Evolutionary conservation across 345 rosid species (phyloP).

Genomic region (Geranium brycei): DNA sequence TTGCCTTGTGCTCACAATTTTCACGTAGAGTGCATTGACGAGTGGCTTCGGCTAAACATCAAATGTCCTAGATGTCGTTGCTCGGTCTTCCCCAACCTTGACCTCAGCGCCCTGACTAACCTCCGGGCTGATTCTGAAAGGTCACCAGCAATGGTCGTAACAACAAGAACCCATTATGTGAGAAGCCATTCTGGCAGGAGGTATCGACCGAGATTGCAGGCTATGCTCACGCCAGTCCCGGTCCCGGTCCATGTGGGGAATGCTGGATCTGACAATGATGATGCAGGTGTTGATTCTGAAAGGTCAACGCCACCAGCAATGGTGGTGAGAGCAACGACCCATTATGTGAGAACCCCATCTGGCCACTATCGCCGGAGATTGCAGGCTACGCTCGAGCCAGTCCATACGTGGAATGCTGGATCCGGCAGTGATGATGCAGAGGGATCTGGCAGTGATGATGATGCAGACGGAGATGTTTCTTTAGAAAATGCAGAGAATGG

Average conservation of each 20-base stretch:
- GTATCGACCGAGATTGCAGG: constrained; percentile 59
- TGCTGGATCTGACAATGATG: constrained; percentile 15
- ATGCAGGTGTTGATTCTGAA: constrained; percentile 31
- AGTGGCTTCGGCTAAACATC: constrained; percentile 91
- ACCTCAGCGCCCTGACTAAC: constrained; percentile 82
- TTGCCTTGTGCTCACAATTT: constrained; percentile 98
- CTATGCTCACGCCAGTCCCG: constrained; percentile 41
- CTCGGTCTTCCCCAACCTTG: constrained; percentile 92
- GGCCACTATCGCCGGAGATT: constrained; percentile 64
- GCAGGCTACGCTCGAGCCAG: constrained; percentile 49
- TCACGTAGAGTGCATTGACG: constrained; percentile 89
- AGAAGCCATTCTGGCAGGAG: constrained; percentile 63
- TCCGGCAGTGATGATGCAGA: constrained; percentile 11
- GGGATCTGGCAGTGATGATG: constrained; percentile 14
- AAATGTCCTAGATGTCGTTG: constrained; percentile 95
- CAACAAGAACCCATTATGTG: constrained; percentile 31
- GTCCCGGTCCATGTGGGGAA: constrained; percentile 21
- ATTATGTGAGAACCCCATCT: constrained; percentile 41
- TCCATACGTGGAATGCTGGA: constrained; percentile 34
- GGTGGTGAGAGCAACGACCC: constrained; percentile 29
- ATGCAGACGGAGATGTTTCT: constrained; percentile 7
- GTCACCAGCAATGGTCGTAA: constrained; percentile 27
- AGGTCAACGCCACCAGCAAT: constrained; percentile 22
- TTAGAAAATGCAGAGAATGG: constrained; percentile 34
- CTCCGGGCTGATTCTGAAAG: constrained; percentile 60